Base-by-base conservation (phyloP, 306 rosid genomes). In the Leucaena leucocephala region DNA sequence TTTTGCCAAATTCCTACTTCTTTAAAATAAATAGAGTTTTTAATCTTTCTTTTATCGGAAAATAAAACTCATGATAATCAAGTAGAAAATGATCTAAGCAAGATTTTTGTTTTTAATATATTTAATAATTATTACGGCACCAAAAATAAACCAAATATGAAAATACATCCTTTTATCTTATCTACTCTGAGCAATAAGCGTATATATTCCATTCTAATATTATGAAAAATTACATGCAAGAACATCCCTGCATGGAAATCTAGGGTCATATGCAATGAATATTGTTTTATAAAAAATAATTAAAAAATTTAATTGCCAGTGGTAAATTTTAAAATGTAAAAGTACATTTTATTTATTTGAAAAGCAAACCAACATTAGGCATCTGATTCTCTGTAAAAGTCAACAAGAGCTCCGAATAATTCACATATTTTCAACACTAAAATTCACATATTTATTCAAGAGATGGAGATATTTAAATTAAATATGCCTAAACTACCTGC, bases 351-450 rank as follows among this genome's bases (percentile, higher is more conserved):
- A 62, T 33, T 61, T 27, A 46, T 22, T 33, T 69, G 52, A 71
- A 76, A 84, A 80, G 34, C n/a, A 71, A 76, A 43, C 38, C 52
- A 70, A 80, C 73, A 17, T 65, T 65, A 69, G 71, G 77, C 72
- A 84, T 80, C 87, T 76, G 76, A 76, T 84, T 84, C 76, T 62
- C 44, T 65, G 76, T 38, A 16, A 70, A 84, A 79, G 64, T 36
- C 62, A 79, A 71, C 38, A 54, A 44, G 42, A 15, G 46, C 11
- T 27, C 1, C 27, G 27, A 27, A 27, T 77, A 27, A 27, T 77
- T 79, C 57, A 69, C 16, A 67, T 78, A 75, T 69, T 75, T 74
- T 68, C 70, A 62, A 62, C 45, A 2, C 45, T 14, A 79, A 79
- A 44, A 78, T 49, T 22, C 58, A 70, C 49, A 43, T 58, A 22